Evolutionary conservation across 192 early-diverging fungal species (phyloP).

Genomic region (Gaertneriomyces sp.): DNA sequence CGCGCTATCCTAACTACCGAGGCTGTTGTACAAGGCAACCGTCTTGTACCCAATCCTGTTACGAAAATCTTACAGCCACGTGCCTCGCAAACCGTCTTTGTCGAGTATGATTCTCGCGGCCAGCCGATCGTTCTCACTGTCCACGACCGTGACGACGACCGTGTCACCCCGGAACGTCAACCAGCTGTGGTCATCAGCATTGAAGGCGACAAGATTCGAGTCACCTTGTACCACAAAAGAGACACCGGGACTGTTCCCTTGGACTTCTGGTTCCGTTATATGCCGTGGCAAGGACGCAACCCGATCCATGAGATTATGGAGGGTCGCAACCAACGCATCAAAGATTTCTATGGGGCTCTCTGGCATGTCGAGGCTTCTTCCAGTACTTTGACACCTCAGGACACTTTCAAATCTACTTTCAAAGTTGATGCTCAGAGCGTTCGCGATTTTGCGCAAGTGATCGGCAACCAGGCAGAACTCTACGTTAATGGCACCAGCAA

Average conservation of each 20-base stretch:
- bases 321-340: constrained; percentile 78
- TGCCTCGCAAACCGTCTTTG: constrained; percentile 44
- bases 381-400: constrained; percentile 55
- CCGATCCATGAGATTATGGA: constrained; percentile 88
- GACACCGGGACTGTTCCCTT: constrained; percentile 66
- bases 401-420: constrained; percentile 63
- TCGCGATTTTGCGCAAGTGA: constrained; percentile 69
- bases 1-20: constrained; percentile 75
- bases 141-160: constrained; percentile 36
- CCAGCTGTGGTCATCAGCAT: constrained; percentile 40
- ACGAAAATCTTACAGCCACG: constrained; percentile 40
- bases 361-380: constrained; percentile 63
- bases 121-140: constrained; percentile 46
- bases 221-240: constrained; percentile 67
- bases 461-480: constrained; percentile 67
- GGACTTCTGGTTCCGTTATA: constrained; percentile 77
- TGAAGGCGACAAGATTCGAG: constrained; percentile 42
- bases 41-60: constrained; percentile 45
- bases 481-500: constrained; percentile 27
- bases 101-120: constrained; percentile 36
- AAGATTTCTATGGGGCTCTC: constrained; percentile 78
- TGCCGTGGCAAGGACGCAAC: constrained; percentile 68
- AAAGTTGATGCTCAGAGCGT: constrained; percentile 63
- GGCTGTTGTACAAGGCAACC: constrained; percentile 72
- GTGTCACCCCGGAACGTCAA: constrained; percentile 40